Conservation (phyloP, 148 eudicot species). For the Fagopyrum esculentum region DNA sequence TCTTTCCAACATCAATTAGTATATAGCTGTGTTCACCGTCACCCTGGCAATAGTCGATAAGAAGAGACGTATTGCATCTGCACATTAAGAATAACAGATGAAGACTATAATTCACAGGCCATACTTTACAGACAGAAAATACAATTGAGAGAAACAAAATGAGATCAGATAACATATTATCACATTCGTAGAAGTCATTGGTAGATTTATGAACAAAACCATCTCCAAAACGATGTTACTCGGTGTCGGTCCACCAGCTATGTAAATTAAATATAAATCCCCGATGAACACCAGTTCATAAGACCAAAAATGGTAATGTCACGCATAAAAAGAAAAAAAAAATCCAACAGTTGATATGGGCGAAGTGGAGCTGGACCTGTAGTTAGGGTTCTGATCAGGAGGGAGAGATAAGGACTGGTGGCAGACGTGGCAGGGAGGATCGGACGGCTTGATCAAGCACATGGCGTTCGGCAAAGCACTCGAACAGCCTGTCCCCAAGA, state of each 20-base stretch:
- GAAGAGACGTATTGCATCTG: conserved; percentile 72
- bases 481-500: conserved; percentile 83
- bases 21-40: conserved; percentile 42
- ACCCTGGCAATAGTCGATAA: conserved; percentile 41
- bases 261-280: too few relatives aligned
- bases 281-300: too few relatives aligned
- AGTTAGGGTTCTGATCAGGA: conserved; percentile 63
- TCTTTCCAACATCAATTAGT: conserved; percentile 68
- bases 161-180: too few relatives aligned
- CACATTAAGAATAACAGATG: conserved; percentile 9
- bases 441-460: conserved; percentile 60
- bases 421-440: conserved; percentile 73
- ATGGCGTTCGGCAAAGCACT: conserved; percentile 51
- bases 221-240: too few relatives aligned
- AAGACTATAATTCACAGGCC: background rate
- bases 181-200: too few relatives aligned
- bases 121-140: too few relatives aligned
- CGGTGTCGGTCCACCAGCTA: too few relatives aligned
- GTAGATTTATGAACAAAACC: too few relatives aligned
- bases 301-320: too few relatives aligned
- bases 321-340: too few relatives aligned
- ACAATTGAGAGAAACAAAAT: background rate
- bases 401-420: conserved; percentile 41
- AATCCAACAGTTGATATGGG: too few relatives aligned
- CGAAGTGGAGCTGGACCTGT: conserved; percentile 37